phyloP scores from a whole-genome alignment of 192 early-diverging fungal species.

The Podila horticola region DNA sequence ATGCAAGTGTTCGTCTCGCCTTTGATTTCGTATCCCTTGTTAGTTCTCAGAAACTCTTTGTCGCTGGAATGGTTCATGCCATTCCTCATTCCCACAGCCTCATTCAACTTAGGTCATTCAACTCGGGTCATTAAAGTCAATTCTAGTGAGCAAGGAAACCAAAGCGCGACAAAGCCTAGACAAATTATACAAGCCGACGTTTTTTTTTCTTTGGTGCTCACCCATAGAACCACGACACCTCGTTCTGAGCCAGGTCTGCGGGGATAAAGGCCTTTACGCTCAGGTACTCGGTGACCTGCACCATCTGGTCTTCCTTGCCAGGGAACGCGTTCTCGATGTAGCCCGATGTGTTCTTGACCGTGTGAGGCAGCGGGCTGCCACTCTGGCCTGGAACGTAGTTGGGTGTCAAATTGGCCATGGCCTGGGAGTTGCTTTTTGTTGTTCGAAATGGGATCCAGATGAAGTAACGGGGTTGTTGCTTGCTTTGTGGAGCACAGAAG shows the following conservation, averaged over 20 bases:
- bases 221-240: conserved; percentile 97
- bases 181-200: too few relatives aligned
- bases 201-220: conserved; percentile 54
- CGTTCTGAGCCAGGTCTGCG: conserved; percentile 85
- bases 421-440: background rate
- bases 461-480: too few relatives aligned
- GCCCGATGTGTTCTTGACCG: conserved; percentile 62
- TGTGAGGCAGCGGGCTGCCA: conserved; percentile 31
- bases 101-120: too few relatives aligned
- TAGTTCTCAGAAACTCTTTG: background rate
- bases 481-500: background rate
- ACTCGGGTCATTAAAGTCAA: background rate
- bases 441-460: background rate
- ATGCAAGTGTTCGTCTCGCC: too few relatives aligned
- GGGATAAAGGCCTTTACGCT: conserved; percentile 92
- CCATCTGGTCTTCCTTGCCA: conserved; percentile 94
- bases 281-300: conserved; percentile 84
- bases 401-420: conserved; percentile 30
- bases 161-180: background rate
- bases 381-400: conserved; percentile 20
- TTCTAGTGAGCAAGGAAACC: background rate
- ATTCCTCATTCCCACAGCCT: too few relatives aligned
- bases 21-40: background rate
- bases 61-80: too few relatives aligned
- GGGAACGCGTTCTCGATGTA: conserved; percentile 88